Evolutionary conservation across 805 yeast species (phyloP).

Genomic region (Ogataea corticis): DNA sequence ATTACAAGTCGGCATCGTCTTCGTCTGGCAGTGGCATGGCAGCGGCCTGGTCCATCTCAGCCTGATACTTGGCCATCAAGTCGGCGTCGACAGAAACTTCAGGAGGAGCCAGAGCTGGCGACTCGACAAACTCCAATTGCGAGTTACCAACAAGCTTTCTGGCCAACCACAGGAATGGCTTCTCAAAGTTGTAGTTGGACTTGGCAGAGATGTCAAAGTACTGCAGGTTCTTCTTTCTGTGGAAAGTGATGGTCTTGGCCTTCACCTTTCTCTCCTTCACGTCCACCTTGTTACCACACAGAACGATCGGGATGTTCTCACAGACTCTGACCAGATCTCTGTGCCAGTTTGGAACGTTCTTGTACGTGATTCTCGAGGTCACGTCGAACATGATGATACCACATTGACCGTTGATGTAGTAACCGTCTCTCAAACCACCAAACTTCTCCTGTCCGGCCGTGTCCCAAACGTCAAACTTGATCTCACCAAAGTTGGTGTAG

Average conservation of each 20-base stretch:
- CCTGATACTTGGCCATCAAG: conserved; percentile 97
- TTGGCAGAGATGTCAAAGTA: conserved; percentile 99
- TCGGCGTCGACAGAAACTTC: conserved; percentile 97
- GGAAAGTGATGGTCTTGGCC: conserved; percentile 99
- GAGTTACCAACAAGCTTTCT: conserved; percentile 99
- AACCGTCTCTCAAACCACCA: conserved; percentile 99
- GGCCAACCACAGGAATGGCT: conserved; percentile 99
- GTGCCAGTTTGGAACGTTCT: conserved; percentile 99
- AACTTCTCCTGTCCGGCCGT: conserved; percentile 99
- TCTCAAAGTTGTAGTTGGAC: conserved; percentile 99
- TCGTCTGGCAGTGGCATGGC: conserved; percentile 99
- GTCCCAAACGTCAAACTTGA: conserved; percentile 99
- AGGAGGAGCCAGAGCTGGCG: conserved; percentile 99
- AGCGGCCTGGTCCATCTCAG: conserved; percentile 99
- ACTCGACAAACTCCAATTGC: conserved; percentile 95
- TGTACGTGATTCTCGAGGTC: conserved; percentile 98
- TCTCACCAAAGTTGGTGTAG: conserved; percentile 98
- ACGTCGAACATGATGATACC: conserved; percentile 99
- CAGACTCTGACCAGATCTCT: conserved; percentile 99
- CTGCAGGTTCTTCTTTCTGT: conserved; percentile 99
- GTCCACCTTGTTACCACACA: conserved; percentile 99
- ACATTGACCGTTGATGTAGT: conserved; percentile 99
- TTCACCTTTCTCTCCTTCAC: conserved; percentile 99
- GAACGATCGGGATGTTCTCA: conserved; percentile 98
- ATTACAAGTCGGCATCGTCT: conserved; percentile 98